These are phyloP conservation scores for Pseudoperonospora humuli DNA, from an alignment of 352 stramenopile species.

Conservation along the genomic window DNA sequence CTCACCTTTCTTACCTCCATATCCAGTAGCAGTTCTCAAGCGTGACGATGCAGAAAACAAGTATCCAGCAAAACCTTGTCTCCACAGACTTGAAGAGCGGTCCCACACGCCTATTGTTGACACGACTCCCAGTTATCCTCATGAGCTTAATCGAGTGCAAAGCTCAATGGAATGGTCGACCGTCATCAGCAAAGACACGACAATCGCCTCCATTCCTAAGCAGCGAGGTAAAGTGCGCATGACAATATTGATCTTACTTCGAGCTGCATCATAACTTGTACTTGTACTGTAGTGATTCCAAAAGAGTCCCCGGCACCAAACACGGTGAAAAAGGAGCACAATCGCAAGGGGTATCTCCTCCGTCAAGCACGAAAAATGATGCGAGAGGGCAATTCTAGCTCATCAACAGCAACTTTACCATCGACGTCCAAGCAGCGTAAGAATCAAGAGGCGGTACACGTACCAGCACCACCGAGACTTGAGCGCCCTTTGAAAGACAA, in stretches of 20 bases:
- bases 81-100: slow-evolving; percentile 8
- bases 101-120: slow-evolving; percentile 16
- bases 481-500: slow-evolving; percentile 14
- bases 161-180: slow-evolving; percentile 13
- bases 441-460: background rate
- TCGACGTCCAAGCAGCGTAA: slow-evolving; percentile 6
- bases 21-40: slow-evolving; percentile 42
- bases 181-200: background rate
- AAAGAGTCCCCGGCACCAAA: slow-evolving; percentile 4
- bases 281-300: slow-evolving; percentile 5
- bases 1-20: slow-evolving; percentile 50
- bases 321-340: slow-evolving; percentile 63
- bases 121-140: slow-evolving; percentile 1
- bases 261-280: background rate
- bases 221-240: slow-evolving; percentile 26
- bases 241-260: no score
- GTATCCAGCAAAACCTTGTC: slow-evolving; percentile 11
- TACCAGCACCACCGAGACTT: slow-evolving; percentile 5
- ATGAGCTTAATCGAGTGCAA: slow-evolving; percentile 15
- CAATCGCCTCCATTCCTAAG: slow-evolving; percentile 3
- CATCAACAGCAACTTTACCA: background rate
- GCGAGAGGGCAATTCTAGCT: slow-evolving; percentile 14
- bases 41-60: slow-evolving; percentile 27
- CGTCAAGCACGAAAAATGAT: slow-evolving; percentile 47
- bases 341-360: slow-evolving; percentile 61